Base-by-base conservation (phyloP, 2,329 filamentous ascomycete species). In the Colletotrichum musicola region DNA sequence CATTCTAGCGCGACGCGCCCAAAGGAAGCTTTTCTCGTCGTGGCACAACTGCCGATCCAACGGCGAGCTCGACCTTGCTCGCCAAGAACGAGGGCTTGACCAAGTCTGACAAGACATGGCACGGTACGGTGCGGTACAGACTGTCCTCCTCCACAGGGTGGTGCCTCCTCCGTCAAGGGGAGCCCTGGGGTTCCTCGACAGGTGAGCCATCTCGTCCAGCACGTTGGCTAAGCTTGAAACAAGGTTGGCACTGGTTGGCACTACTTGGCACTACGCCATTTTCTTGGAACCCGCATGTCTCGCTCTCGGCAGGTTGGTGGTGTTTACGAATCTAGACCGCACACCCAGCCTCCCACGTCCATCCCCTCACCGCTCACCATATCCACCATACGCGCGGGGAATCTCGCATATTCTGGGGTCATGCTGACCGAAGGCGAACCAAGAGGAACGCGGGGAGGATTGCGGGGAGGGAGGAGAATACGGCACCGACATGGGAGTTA, bases 181-280 rank as follows among this genome's bases (percentile, higher is more conserved):
- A 46, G 20, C 49, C 14, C 35, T 16, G 22, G 38, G 16, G 13
- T 51, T 20, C 9, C 42, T 40, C 9, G 4, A 35, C 0, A 18
- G 22, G 30, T 44, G 58, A 47, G 38, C 30, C 38, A 58, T 27
- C 40, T 46, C 22, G 14, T 22, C 35, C 38, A 38, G 25, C 18
- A 16, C 42, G 47, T 60, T 55, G 35, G 50, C 62, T 51, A 50
- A 60, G 55, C 47, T 68, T 51, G 65, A 40, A 27, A 44, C 55
- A 44, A 65, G 50, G 62, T 68, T 65, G 42, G 50, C 50, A 60
- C 50, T 40, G 55, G 49, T 56, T 56, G 50, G 55, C 40, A 35
- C 44, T 25, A 49, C 66, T 68, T 68, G 66, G 66, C 66, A n/a
- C 55, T n/a, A 51, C 55, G 35, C 55, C 62, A 30, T 56, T 54